phyloP scores from a whole-genome alignment of 129 eudicot species.

The Centella asiatica region DNA sequence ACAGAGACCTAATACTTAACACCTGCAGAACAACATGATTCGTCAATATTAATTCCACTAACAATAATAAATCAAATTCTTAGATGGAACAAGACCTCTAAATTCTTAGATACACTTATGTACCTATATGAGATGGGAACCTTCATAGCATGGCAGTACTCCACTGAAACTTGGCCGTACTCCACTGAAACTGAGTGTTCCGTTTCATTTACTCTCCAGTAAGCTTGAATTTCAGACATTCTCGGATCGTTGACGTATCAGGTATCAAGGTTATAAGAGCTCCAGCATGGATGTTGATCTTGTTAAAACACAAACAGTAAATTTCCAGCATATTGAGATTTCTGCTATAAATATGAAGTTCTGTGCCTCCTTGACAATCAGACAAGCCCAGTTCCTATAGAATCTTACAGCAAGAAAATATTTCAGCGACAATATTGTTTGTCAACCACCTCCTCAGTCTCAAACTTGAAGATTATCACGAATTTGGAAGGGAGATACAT shows the following conservation, averaged over 20 bases:
- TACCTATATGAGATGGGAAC: neutral
- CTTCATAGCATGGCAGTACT: constrained; percentile 4
- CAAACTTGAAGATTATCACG: constrained; percentile 6
- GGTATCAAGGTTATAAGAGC: constrained; percentile 6
- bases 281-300: constrained; percentile 5
- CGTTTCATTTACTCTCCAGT: neutral
- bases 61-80: too few species aligned
- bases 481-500: neutral
- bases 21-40: too few species aligned
- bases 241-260: constrained; percentile 1
- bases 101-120: neutral
- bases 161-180: neutral
- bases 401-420: neutral
- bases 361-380: neutral
- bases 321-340: constrained; percentile 6
- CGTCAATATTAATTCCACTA: too few species aligned
- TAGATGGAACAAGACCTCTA: constrained; percentile 4
- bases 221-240: neutral
- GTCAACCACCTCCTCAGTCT: neutral
- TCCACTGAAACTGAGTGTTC: neutral
- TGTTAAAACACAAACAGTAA: neutral
- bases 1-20: too few species aligned
- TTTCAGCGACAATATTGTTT: neutral
- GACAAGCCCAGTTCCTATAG: neutral
- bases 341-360: neutral